Percentiles rank a stretch among this genome's conserved stretches.
Evolutionary conservation across 106 monocot species (phyloP).

Genomic region (Chionographis japonica): DNA sequence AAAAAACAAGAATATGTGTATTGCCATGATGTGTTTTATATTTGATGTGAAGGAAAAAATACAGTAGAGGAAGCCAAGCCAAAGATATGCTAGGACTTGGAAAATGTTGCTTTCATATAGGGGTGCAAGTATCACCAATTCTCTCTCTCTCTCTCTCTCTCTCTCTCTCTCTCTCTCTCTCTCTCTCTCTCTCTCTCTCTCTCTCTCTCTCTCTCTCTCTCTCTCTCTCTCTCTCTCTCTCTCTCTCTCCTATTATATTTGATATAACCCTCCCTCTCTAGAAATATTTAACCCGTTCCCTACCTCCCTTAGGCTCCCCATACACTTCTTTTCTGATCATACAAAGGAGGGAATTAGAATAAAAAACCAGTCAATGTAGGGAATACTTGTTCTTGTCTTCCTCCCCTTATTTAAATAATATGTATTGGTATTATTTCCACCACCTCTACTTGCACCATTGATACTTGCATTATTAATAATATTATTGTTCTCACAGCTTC

Average conservation of each 20-base stretch:
- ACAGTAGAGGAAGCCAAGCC: no score
- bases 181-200: no score
- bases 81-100: no score
- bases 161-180: no score
- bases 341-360: slow-evolving; percentile 1
- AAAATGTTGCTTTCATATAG: no score
- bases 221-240: no score
- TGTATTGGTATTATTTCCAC: slow-evolving; percentile 6
- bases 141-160: no score
- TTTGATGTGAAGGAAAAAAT: no score
- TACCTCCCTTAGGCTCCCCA: not conserved
- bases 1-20: no score
- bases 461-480: not conserved
- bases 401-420: not conserved
- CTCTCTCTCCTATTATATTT: not conserved
- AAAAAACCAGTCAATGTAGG: slow-evolving; percentile 39
- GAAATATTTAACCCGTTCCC: slow-evolving; percentile 1
- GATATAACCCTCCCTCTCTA: slow-evolving; percentile 1
- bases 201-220: no score
- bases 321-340: slow-evolving; percentile 11
- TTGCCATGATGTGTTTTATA: no score
- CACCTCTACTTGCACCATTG: not conserved
- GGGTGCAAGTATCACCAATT: no score
- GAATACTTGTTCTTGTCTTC: slow-evolving; percentile 38
- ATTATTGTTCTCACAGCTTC: slow-evolving; percentile 15